Evolutionary conservation across 2,329 filamentous ascomycete genomes (phyloP).

Genomic region (Talaromyces piceae): DNA sequence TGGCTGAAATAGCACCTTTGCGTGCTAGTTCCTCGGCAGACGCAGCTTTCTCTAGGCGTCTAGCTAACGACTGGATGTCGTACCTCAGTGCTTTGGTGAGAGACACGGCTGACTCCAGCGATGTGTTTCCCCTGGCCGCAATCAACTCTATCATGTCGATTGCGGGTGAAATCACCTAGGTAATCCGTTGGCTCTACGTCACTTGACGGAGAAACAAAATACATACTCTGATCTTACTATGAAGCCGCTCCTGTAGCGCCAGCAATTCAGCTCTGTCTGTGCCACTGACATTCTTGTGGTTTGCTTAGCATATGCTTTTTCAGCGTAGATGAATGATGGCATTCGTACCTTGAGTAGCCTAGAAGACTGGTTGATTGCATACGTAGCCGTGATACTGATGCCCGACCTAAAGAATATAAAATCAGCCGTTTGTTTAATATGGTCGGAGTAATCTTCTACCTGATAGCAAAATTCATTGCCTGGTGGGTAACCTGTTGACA

Average conservation of each 20-base stretch:
- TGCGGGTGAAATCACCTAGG: constrained; percentile 66
- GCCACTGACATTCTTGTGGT: constrained; percentile 57
- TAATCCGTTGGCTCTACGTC: constrained; percentile 57
- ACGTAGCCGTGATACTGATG: constrained; percentile 74
- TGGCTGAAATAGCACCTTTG: constrained; percentile 28
- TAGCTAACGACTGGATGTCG: constrained; percentile 74
- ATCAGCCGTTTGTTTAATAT: background rate
- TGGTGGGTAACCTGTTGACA: constrained; percentile 60
- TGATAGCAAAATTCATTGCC: constrained; percentile 86
- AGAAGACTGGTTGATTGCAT: constrained; percentile 75
- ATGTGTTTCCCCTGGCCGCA: constrained; percentile 67
- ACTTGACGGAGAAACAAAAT: background rate
- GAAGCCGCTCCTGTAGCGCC: constrained; percentile 62
- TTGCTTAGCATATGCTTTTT: background rate
- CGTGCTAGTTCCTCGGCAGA: constrained; percentile 45
- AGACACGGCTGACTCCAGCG: constrained; percentile 74
- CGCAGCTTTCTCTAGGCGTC: constrained; percentile 64
- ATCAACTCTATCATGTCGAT: constrained; percentile 19
- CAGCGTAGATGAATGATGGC: background rate
- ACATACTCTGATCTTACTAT: constrained; percentile 74
- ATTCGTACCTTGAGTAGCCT: constrained; percentile 58
- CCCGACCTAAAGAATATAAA: constrained; percentile 57
- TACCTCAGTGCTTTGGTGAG: constrained; percentile 75
- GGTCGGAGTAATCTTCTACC: constrained; percentile 30
- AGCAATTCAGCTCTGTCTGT: constrained; percentile 64